Conservation (phyloP, 2,329 filamentous ascomycete genomes). For the Sporothrix pseudoabietina region DNA sequence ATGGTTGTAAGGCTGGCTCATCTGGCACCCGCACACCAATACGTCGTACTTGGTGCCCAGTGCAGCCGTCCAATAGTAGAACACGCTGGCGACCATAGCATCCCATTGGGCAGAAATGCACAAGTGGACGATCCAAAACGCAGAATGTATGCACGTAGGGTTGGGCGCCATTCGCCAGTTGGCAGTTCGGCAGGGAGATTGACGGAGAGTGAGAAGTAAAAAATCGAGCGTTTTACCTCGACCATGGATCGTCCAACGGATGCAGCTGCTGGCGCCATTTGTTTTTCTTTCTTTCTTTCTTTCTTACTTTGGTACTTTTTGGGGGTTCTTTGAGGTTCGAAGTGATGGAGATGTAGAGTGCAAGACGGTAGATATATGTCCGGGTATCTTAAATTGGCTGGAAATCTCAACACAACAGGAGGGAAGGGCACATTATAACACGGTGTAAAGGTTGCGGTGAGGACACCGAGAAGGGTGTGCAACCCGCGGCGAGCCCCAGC, state of each 20-base stretch:
- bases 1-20: constrained; percentile 31
- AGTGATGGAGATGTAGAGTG: neutral
- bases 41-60: neutral
- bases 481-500: neutral
- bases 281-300: neutral
- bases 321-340: neutral
- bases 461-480: constrained; percentile 1
- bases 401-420: neutral
- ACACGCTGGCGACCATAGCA: constrained; percentile 17
- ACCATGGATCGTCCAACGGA: neutral
- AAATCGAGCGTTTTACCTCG: neutral
- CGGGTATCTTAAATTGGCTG: neutral
- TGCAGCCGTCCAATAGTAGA: constrained; percentile 28
- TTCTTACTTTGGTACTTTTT: neutral
- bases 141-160: neutral
- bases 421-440: neutral
- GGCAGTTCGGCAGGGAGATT: constrained; percentile 16
- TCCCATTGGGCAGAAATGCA: constrained; percentile 36
- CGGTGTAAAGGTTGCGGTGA: neutral
- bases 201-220: constrained; percentile 9
- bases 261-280: neutral
- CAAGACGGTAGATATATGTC: neutral
- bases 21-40: neutral
- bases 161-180: constrained; percentile 30
- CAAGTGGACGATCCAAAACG: neutral